Evolutionary conservation across 2,329 filamentous ascomycete genomes (phyloP), one percentile per base, ranked within the genome.

Genomic region (Phaeosphaeriaceae sp.): DNA sequence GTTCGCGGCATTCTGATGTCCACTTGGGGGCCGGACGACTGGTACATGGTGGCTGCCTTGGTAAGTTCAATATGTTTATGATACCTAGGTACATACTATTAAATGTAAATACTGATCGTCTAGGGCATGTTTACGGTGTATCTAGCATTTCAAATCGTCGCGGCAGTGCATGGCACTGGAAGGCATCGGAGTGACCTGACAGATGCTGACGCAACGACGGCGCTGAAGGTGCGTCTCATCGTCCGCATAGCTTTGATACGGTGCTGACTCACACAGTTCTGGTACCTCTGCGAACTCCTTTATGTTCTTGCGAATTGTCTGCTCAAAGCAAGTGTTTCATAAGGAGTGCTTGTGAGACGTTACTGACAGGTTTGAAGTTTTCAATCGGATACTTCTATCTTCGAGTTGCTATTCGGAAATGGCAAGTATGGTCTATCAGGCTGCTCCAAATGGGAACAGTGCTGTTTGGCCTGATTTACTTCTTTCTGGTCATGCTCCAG

Each of bases 241-340:
- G 5, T 6, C 7, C 10, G 10, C 19, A 22, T 10, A 11, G 6
- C 13, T 48, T 7, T 3, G 36, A 9, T 19, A 4, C 11, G 1
- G 24, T 48, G 31, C 25, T 75, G n/a, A 72, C 63, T 9, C 1
- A 5, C 15, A 10, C 51, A 80, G 78, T 79, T 74, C 63, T 86
- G 83, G 83, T 86, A 82, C 75, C 78, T 86, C n/a, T 84, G 83
- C 62, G 84, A 86, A 64, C 73, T 83, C n/a, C 80, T 81, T 60
- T 87, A 86, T 67, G 79, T 82, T 7, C 69, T 83, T 54, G 77
- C 79, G 5, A 83, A 79, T 21, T 77, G 80, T 41, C 67, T 82
- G 13, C 77, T 84, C 47, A 85, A 36, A 13, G 31, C 13, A 15
- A 36, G 31, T 36, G 6, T 7, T 13, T 15, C 3, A 15, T 36